Evolutionary conservation across 2,329 filamentous ascomycete genomes (phyloP), one percentile per base, ranked within the genome.

Genomic region (Monosporascus sp.): DNA sequence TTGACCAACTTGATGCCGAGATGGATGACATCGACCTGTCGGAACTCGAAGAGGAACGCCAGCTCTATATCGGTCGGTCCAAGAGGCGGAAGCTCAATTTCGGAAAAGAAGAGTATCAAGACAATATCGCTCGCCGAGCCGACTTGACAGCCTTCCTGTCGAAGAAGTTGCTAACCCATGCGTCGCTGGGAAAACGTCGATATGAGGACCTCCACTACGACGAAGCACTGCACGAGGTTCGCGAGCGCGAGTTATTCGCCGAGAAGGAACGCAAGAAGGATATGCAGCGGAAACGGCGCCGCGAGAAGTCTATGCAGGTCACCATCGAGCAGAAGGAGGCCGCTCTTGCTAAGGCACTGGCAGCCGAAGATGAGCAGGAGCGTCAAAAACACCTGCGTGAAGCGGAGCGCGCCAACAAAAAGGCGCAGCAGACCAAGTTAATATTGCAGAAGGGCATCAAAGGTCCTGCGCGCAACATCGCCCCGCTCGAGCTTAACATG

Each of bases 211-310:
- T 86, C 46, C 86, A 94, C 68, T 92, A 91, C 66, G 83, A 89
- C 19, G 86, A 88, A 41, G 93, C 94, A 1, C 82, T 93, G 55
- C 83, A 88, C 51, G 88, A 96, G 63, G 93, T 97, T 2, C 89
- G 94, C 61, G 88, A 91, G 57, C 90, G 91, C 60, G 93, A 97
- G 69, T 80, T 97, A 7, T 88, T 88, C 56, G 91, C 93, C 56
- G 94, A 99, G 72, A 99, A 99, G 75, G 94, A 99, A 73, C 90
- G 94, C 60, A 99, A 99, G 78, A 99, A 99, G 76, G 94, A 99
- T 67, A 97, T 99, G 91, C 94, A 99, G 70, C 88, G 94, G 59
- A 99, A 97, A 76, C 85, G 94, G 56, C 87, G 94, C 44, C 88
- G 94, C 19, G 93, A 97, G 70, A 97, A 97, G 76, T 96, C 93